Evolutionary conservation across 225 moss, liverwort and hornwort genomes (phyloP), one percentile per base, ranked within the genome.

Genomic region (Polytrichum commune): DNA sequence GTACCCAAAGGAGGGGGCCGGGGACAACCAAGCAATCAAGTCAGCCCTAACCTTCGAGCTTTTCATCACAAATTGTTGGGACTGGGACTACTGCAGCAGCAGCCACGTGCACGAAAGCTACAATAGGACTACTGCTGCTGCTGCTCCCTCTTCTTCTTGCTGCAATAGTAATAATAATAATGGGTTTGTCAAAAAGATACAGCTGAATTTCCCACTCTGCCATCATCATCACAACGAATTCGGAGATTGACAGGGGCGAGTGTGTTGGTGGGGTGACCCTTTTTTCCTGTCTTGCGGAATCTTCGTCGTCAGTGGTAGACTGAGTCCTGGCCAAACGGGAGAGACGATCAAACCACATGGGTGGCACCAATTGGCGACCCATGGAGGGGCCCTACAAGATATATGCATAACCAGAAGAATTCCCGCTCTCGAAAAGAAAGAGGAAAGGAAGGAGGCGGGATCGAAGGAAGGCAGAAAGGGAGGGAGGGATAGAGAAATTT

Each of bases 81-180:
- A 13, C 46, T 46, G 38, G 19, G 62, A 71, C 29, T 65, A 65
- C 62, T 33, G 23, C 30, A 29, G 54, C 63, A 67, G 19, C 57
- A 67, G 22, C 73, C 76, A 76, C 25, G 66, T 70, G 73, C 76
- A 27, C 75, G 53, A n/a, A 29, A 58, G 10, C 55, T 55, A 29
- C 9, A 29, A 24, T 20, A 58, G 22, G 22, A 20, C 58, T 24
- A 60, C 24, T 8, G 1, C 60, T 60, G 1, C 60, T 20, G 38
- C 38, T 38, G 38, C 38, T 32, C 54, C 73, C 24, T 29, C 29
- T 27, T 66, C 53, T 46, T 16, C 46, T 46, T 46, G 46, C 46
- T 46, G 13, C 46, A 46, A 46, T 46, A 46, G 13, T 46, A 46
- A 46, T 16, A 46, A 33, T 53, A 69, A 33, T 53, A 60, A 32